These are phyloP conservation scores for Pichia membranifaciens DNA, from an alignment of 805 yeast genomes.

Conservation along the genomic window DNA sequence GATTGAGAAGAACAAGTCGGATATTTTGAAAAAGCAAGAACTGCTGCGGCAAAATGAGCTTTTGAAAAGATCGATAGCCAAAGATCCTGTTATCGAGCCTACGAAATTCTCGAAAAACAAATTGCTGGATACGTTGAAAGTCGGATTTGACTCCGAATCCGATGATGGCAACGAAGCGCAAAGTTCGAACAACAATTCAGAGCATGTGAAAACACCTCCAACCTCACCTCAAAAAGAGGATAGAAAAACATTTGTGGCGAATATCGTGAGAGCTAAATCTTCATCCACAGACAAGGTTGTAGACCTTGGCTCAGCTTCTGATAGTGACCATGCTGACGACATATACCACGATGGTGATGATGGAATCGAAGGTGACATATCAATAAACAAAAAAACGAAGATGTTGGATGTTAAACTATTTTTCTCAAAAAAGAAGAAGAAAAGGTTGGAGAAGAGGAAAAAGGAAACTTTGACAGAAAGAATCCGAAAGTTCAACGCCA, in stretches of 20 bases:
- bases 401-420: slow-evolving; percentile 12
- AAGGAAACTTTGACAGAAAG: slow-evolving; percentile 10
- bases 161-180: background rate
- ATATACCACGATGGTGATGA: background rate
- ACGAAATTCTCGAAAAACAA: slow-evolving; percentile 15
- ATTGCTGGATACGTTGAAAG: slow-evolving; percentile 6
- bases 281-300: background rate
- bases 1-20: slow-evolving; percentile 4
- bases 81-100: slow-evolving; percentile 18
- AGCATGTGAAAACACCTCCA: background rate
- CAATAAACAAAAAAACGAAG: slow-evolving; percentile 7
- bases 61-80: slow-evolving; percentile 12
- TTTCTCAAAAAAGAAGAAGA: slow-evolving; percentile 10
- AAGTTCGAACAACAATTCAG: background rate
- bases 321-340: slow-evolving; percentile 3
- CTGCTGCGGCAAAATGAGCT: slow-evolving; percentile 6
- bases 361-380: background rate
- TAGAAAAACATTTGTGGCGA: background rate
- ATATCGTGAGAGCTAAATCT: background rate
- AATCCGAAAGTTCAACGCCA: slow-evolving; percentile 10
- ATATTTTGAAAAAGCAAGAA: slow-evolving; percentile 8
- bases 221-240: slow-evolving; percentile 6
- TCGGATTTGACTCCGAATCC: background rate
- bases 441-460: slow-evolving; percentile 1
- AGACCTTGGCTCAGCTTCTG: slow-evolving; percentile 6